A percentile compares a stretch with the other conserved stretches of the same genome.
Evolutionary conservation across 1,284 basidiomycete species (phyloP).

Genomic region (Tylopilus orsonianus): DNA sequence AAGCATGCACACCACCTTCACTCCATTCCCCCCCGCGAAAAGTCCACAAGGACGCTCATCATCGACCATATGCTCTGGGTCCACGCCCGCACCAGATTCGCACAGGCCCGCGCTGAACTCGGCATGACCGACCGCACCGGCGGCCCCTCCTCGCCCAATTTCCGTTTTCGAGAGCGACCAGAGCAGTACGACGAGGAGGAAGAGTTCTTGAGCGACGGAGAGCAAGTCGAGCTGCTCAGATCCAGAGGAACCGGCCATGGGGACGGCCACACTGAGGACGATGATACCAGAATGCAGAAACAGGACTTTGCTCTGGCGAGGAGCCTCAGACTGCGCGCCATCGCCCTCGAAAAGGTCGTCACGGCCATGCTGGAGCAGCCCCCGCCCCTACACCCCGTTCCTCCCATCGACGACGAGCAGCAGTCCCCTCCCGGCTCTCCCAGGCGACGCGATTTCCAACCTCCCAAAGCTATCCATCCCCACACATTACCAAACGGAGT

Average conservation of each 20-base stretch:
- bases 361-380: conserved; percentile 77
- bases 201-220: conserved; percentile 62
- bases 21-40: conserved; percentile 75
- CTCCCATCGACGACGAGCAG: conserved; percentile 45
- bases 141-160: conserved; percentile 55
- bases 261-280: conserved; percentile 54
- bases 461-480: conserved; percentile 39
- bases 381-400: conserved; percentile 52
- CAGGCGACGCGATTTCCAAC: conserved; percentile 28
- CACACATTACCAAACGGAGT: conserved; percentile 79
- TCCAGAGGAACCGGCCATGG: conserved; percentile 52
- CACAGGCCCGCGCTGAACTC: conserved; percentile 76
- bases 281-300: conserved; percentile 51
- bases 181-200: conserved; percentile 74
- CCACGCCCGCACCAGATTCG: conserved; percentile 75
- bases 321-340: conserved; percentile 63
- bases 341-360: conserved; percentile 77
- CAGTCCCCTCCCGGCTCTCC: conserved; percentile 53
- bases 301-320: conserved; percentile 65
- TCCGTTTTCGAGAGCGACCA: conserved; percentile 60
- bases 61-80: conserved; percentile 83
- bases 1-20: conserved; percentile 47
- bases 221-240: conserved; percentile 52
- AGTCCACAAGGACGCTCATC: conserved; percentile 77
- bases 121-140: conserved; percentile 78